phyloP scores from a whole-genome alignment of 257 asterid species.

The Linaria vulgaris region DNA sequence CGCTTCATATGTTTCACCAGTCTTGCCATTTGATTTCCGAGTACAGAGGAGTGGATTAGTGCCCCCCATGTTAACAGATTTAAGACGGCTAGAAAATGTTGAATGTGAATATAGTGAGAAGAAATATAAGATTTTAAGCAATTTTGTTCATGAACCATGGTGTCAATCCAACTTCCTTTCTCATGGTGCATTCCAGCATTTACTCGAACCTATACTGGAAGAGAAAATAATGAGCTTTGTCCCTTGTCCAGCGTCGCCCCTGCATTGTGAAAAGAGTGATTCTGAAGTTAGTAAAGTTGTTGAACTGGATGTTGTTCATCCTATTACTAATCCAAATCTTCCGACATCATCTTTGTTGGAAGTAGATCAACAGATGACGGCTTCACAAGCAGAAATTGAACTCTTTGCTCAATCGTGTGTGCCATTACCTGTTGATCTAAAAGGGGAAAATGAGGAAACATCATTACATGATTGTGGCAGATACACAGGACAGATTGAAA shows the following conservation, averaged over 20 bases:
- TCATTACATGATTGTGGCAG: slow-evolving; percentile 28
- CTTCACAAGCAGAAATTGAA: slow-evolving; percentile 30
- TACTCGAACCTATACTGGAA: slow-evolving; percentile 21
- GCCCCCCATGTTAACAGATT: slow-evolving; percentile 27
- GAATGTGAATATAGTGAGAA: slow-evolving; percentile 22
- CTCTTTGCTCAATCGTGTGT: slow-evolving; percentile 28
- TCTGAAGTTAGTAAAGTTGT: slow-evolving; percentile 29
- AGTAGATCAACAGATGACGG: slow-evolving; percentile 34
- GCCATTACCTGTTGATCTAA: slow-evolving; percentile 31
- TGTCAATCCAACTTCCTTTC: slow-evolving; percentile 21
- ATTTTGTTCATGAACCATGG: slow-evolving; percentile 25
- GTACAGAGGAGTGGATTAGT: slow-evolving; percentile 25
- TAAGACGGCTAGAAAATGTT: slow-evolving; percentile 24
- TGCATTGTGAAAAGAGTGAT: slow-evolving; percentile 20
- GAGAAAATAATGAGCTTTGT: slow-evolving; percentile 23
- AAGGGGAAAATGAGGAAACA: slow-evolving; percentile 30
- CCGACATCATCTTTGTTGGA: slow-evolving; percentile 31
- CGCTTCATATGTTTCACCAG: slow-evolving; percentile 26
- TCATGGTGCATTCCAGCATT: slow-evolving; percentile 24
- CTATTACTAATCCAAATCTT: slow-evolving; percentile 19
- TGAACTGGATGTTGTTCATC: slow-evolving; percentile 28
- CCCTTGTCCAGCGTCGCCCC: slow-evolving; percentile 33
- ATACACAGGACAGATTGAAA: slow-evolving; percentile 29
- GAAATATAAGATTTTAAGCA: slow-evolving; percentile 19
- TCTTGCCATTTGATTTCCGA: slow-evolving; percentile 28